phyloP scores from a whole-genome alignment of 2,329 filamentous ascomycete species.

The Nemania bipapillata region DNA sequence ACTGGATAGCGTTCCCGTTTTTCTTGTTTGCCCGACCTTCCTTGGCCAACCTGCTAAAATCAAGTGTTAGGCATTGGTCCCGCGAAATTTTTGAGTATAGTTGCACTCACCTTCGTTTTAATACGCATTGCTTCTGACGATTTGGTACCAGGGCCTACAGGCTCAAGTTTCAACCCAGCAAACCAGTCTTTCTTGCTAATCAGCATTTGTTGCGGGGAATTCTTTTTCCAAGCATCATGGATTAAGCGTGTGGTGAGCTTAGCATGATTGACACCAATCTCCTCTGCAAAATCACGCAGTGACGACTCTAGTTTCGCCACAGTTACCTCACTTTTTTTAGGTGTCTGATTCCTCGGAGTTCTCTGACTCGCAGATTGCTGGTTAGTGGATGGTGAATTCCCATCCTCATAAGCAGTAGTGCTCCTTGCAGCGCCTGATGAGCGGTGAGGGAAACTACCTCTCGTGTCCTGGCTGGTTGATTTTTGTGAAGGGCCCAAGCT shows the following conservation, averaged over 20 bases:
- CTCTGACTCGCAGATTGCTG: conserved; percentile 42
- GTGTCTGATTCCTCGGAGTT: conserved; percentile 51
- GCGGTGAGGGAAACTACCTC: conserved; percentile 36
- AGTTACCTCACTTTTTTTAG: conserved; percentile 56
- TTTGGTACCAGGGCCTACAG: conserved; percentile 48
- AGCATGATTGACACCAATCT: conserved; percentile 60
- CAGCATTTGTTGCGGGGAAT: conserved; percentile 55
- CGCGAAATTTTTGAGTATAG: neutral
- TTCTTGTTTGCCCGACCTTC: conserved; percentile 57
- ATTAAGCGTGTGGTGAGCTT: conserved; percentile 58
- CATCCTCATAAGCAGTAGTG: conserved; percentile 36
- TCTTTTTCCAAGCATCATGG: conserved; percentile 58
- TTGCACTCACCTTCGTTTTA: conserved; percentile 60
- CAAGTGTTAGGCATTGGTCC: conserved; percentile 38
- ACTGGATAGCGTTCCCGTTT: conserved; percentile 58
- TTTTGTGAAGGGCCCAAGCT: conserved; percentile 39
- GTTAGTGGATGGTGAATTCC: conserved; percentile 36
- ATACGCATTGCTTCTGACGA: conserved; percentile 59
- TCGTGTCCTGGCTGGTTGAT: conserved; percentile 38
- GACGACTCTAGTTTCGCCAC: conserved; percentile 57
- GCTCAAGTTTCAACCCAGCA: conserved; percentile 55
- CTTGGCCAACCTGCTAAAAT: conserved; percentile 56
- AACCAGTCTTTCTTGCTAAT: conserved; percentile 61
- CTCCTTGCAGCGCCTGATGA: conserved; percentile 30
- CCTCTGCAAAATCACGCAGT: conserved; percentile 55